phyloP scores from a whole-genome alignment of 2,329 filamentous ascomycete genomes.

The Alternaria ethzedia region DNA sequence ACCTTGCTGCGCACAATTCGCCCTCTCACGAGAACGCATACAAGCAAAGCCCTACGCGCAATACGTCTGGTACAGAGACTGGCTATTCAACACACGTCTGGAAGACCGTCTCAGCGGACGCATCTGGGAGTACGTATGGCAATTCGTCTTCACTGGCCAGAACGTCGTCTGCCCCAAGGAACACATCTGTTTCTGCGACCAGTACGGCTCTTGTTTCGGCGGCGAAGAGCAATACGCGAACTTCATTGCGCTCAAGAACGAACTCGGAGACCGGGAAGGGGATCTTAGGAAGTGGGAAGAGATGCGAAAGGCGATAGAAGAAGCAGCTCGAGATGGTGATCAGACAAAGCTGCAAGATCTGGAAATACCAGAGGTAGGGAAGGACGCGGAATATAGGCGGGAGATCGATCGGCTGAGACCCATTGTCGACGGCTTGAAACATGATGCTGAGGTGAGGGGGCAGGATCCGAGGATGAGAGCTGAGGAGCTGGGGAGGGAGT shows the following conservation, averaged over 20 bases:
- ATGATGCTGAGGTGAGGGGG: slow-evolving; percentile 58
- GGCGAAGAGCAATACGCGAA: slow-evolving; percentile 56
- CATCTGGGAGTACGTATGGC: slow-evolving; percentile 70
- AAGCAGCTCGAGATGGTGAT: slow-evolving; percentile 35
- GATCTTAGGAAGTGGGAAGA: slow-evolving; percentile 52
- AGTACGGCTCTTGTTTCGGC: slow-evolving; percentile 67
- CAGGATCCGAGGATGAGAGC: slow-evolving; percentile 60
- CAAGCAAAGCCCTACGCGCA: slow-evolving; percentile 59
- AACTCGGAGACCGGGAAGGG: slow-evolving; percentile 50
- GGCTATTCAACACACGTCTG: slow-evolving; percentile 64
- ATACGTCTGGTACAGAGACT: slow-evolving; percentile 65
- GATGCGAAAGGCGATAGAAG: slow-evolving; percentile 44
- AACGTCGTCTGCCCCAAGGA: slow-evolving; percentile 59
- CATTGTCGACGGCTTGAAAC: slow-evolving; percentile 51
- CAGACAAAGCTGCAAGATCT: slow-evolving; percentile 41
- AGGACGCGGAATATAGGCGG: slow-evolving; percentile 51
- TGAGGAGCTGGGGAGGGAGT: slow-evolving; percentile 59
- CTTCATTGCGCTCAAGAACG: slow-evolving; percentile 56
- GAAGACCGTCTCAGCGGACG: slow-evolving; percentile 64
- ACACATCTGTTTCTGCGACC: slow-evolving; percentile 68
- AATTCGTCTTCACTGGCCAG: slow-evolving; percentile 64
- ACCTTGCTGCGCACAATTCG: slow-evolving; percentile 70
- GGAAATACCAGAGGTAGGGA: slow-evolving; percentile 50
- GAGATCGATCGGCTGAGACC: slow-evolving; percentile 54
- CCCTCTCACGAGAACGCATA: slow-evolving; percentile 64